Conservation (phyloP, 140 eudicot species). For the Bidens hawaiensis region DNA sequence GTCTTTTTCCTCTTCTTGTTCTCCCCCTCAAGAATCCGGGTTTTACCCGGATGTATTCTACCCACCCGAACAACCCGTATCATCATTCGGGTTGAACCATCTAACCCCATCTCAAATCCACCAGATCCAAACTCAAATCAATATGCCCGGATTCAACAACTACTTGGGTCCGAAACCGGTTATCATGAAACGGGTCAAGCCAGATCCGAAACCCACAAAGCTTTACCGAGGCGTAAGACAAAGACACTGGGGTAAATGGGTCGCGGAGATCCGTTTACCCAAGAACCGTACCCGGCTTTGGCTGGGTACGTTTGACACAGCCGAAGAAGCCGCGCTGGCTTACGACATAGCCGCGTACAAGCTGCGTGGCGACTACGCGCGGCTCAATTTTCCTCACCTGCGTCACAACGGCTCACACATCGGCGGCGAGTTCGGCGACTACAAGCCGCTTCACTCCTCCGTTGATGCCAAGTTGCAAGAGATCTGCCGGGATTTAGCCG, state of each 20-base stretch:
- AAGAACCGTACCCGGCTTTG: conserved; percentile 93
- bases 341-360: conserved; percentile 90
- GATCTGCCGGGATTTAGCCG: conserved; percentile 64
- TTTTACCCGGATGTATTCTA: conserved; percentile 20
- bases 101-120: conserved; percentile 62
- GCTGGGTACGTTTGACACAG: conserved; percentile 91
- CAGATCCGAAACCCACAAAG: conserved; percentile 66
- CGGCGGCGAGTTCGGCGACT: conserved; percentile 59
- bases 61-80: conserved; percentile 19
- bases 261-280: conserved; percentile 96
- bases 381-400: conserved; percentile 80
- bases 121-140: conserved; percentile 54
- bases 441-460: conserved; percentile 78
- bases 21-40: conserved; percentile 11
- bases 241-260: conserved; percentile 99
- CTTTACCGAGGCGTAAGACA: conserved; percentile 89
- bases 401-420: conserved; percentile 69
- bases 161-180: conserved; percentile 50
- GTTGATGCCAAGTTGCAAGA: conserved; percentile 76
- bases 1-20: conserved; percentile 20
- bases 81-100: conserved; percentile 48
- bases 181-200: conserved; percentile 46
- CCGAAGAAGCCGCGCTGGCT: conserved; percentile 93
- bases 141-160: conserved; percentile 26
- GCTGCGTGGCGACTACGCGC: conserved; percentile 80